phyloP scores from a whole-genome alignment of 352 stramenopile species.

The Phytophthora pluvialis region DNA sequence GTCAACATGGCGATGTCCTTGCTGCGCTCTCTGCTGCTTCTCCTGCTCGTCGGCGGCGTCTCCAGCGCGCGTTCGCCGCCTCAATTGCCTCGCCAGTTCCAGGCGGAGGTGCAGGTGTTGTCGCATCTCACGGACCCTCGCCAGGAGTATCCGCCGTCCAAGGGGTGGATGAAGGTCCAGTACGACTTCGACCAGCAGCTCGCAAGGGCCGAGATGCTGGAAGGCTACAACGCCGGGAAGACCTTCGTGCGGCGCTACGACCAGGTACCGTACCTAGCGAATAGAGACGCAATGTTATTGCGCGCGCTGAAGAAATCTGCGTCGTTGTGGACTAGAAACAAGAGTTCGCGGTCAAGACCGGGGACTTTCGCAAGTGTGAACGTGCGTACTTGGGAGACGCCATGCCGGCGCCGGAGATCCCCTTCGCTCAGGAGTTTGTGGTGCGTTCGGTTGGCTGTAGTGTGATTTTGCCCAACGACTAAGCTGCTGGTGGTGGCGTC shows the following conservation, averaged over 20 bases:
- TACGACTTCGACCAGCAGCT: conserved; percentile 72
- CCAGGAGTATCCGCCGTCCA: conserved; percentile 62
- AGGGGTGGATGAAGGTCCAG: conserved; percentile 58
- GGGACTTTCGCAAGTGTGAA: conserved; percentile 71
- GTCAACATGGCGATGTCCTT: conserved; percentile 1
- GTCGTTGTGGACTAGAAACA: conserved; percentile 37
- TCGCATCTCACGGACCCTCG: conserved; percentile 70
- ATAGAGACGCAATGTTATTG: background rate
- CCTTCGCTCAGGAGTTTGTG: conserved; percentile 57
- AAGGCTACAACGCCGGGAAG: conserved; percentile 72
- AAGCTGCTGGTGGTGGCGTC: background rate
- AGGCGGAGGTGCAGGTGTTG: conserved; percentile 56
- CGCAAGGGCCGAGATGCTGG: conserved; percentile 63
- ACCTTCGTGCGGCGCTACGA: conserved; percentile 78
- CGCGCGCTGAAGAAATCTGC: conserved; percentile 4
- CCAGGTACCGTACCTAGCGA: conserved; percentile 17
- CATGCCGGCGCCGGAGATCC: conserved; percentile 65
- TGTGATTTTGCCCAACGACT: background rate
- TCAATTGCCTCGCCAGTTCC: conserved; percentile 62
- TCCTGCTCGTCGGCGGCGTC: conserved; percentile 1
- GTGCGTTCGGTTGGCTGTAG: conserved; percentile 23
- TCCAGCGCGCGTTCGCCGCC: conserved; percentile 21
- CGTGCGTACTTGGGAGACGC: conserved; percentile 68
- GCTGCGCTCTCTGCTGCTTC: conserved; percentile 14
- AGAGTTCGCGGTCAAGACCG: conserved; percentile 81